These are phyloP conservation scores for Triglochin maritima DNA, from an alignment of 106 monocot species.

Conservation along the genomic window DNA sequence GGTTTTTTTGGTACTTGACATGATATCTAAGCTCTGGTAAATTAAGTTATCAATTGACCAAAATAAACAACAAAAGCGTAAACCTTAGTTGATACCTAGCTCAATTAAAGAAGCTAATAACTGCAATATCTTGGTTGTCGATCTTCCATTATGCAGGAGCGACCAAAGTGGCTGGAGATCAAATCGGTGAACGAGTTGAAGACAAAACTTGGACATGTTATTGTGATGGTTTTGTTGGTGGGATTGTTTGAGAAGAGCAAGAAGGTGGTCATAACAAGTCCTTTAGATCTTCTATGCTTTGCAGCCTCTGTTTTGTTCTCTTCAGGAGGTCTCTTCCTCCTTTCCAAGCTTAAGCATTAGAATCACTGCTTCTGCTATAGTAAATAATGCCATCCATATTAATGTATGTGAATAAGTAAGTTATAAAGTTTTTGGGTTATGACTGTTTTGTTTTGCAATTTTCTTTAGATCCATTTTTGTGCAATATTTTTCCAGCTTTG, in stretches of 20 bases:
- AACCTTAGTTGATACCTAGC: too few species aligned
- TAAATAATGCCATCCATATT: too few species aligned
- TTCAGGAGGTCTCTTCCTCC: constrained; percentile 70
- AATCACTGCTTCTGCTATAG: background rate
- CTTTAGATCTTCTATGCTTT: constrained; percentile 65
- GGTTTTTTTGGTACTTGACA: too few species aligned
- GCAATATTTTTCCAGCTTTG: too few species aligned
- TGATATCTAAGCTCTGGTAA: too few species aligned
- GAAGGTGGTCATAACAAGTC: constrained; percentile 44
- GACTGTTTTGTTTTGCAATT: too few species aligned
- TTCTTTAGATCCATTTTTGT: too few species aligned
- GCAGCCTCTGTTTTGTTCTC: constrained; percentile 70
- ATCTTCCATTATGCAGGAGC: constrained; percentile 34
- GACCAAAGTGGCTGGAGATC: constrained; percentile 83
- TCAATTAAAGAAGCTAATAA: too few species aligned
- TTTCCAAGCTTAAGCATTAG: constrained; percentile 52
- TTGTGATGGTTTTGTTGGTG: constrained; percentile 78
- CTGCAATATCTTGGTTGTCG: background rate
- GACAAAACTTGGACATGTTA: constrained; percentile 92
- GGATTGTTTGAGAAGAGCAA: constrained; percentile 89
- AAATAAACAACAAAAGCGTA: too few species aligned
- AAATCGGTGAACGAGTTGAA: constrained; percentile 82
- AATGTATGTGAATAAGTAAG: too few species aligned
- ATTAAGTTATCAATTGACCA: too few species aligned
- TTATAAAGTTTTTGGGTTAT: too few species aligned